Base-by-base conservation (phyloP, 768 basidiomycete genomes). In the Mycena belliarum region DNA sequence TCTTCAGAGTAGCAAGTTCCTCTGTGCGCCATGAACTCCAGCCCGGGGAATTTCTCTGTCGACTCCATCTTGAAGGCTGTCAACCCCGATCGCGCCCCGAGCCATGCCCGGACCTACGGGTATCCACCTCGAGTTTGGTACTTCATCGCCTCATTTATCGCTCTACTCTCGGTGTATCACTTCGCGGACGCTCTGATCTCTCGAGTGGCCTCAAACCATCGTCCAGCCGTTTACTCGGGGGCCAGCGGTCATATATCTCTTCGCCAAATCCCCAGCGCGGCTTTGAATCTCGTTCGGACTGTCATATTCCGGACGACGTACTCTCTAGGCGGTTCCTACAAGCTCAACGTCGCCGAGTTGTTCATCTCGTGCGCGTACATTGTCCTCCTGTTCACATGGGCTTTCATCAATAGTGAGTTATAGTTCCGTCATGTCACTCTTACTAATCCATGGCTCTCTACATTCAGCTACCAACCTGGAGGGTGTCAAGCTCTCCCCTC, bases 281-380 rank as follows among this genome's bases (percentile, higher is more conserved):
- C 73, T 12, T 18, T 70, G 33, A 72, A 80, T 52, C 47, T 66
- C 0, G 71, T 75, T 45, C 74, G 75, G 1, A 68, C 70, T 14
- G 21, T 75, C 25, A 68, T 72, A 0, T 79, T 77, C 61, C 71
- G 79, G 21, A 71, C 66, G 61, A 72, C 70, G 7, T 43, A 78
- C 9, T 66, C 70, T n/a, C 56, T 81, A 33, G 73, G 72, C 3
- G 55, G 66, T 0, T 72, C 72, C 6, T 76, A 76, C 57, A 67
- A 68, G 12, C 65, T 77, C 52, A 80, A 76, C 52, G 37, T 80
- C 10, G 70, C 74, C 12, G 81, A 83, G 57, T 59, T 79, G 7
- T 60, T 73, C 12, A 65, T 76, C 40, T 70, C 72, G 20, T 50
- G 68, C 8, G 72, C 63, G 23, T 82, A 82, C 48, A 68, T 76